A percentile compares a stretch with the other conserved stretches of the same genome.
Evolutionary conservation across 106 monocot genomes (phyloP).

Genomic region (Narthecium ossifragum): DNA sequence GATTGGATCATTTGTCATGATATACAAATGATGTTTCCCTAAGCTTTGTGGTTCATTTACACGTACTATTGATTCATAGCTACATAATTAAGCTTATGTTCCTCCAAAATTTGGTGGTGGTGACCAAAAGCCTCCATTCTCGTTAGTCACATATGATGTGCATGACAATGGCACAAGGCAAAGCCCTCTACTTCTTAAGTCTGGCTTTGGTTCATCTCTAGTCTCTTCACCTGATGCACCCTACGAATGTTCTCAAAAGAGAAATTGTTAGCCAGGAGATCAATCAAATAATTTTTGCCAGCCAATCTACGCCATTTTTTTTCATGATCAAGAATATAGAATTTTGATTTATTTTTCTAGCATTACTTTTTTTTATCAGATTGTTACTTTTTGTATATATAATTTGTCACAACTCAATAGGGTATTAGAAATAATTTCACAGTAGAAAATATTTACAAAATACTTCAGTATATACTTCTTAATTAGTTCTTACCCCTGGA

Average conservation of each 20-base stretch:
- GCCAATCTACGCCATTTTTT: too few species aligned
- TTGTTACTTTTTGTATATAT: too few species aligned
- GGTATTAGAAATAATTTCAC: too few species aligned
- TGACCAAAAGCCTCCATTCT: slow-evolving; percentile 56
- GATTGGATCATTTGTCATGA: neutral
- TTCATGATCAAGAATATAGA: too few species aligned
- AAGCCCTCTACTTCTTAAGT: slow-evolving; percentile 79
- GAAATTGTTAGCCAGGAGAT: too few species aligned
- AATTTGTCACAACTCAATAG: too few species aligned
- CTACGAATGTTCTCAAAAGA: too few species aligned
- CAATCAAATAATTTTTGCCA: too few species aligned
- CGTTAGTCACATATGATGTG: slow-evolving; percentile 68
- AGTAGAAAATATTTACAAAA: too few species aligned
- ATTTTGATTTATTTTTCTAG: too few species aligned
- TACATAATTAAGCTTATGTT: slow-evolving; percentile 9
- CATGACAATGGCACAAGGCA: slow-evolving; percentile 85
- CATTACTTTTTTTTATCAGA: too few species aligned
- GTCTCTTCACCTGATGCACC: slow-evolving; percentile 22
- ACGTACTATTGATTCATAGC: neutral
- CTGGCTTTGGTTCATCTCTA: slow-evolving; percentile 30
- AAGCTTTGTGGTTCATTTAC: neutral
- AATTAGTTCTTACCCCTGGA: slow-evolving; percentile 30
- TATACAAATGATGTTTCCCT: neutral
- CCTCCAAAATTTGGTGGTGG: slow-evolving; percentile 41
- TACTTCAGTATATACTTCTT: neutral